A percentile compares a stretch with the other conserved stretches of the same genome.
phyloP scores from a whole-genome alignment of 352 stramenopile genomes.

The Pythium brachiatum region DNA sequence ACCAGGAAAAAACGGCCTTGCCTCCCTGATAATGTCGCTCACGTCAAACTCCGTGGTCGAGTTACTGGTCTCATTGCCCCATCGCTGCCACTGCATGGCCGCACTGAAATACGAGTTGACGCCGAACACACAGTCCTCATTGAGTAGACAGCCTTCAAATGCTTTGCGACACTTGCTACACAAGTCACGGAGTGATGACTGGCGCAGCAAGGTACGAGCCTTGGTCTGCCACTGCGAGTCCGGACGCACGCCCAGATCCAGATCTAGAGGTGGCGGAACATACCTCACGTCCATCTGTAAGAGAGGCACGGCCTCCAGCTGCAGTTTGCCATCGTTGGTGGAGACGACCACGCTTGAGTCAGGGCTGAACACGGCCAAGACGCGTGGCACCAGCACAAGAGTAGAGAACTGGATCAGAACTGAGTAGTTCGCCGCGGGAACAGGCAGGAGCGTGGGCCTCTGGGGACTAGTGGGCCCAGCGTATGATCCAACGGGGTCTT shows the following conservation, averaged over 20 bases:
- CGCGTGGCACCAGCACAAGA: background rate
- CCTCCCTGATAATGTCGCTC: background rate
- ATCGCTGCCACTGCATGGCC: background rate
- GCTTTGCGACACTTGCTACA: background rate
- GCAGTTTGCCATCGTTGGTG: background rate
- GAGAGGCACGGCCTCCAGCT: background rate
- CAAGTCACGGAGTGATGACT: background rate
- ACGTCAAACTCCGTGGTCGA: background rate
- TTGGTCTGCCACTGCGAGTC: background rate
- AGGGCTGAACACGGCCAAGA: background rate
- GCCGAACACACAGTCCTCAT: background rate
- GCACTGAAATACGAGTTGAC: background rate
- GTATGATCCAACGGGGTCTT: too few relatives aligned
- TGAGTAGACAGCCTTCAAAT: background rate
- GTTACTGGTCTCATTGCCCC: background rate
- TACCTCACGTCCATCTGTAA: background rate
- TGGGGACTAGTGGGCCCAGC: background rate
- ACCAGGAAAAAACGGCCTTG: background rate
- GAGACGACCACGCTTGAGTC: background rate
- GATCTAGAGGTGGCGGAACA: background rate
- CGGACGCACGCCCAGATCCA: background rate
- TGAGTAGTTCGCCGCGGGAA: background rate
- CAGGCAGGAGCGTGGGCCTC: background rate
- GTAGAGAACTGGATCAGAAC: background rate
- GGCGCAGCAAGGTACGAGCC: background rate